phyloP scores from a whole-genome alignment of 2,329 filamentous ascomycete species.

The Clarireedia homoeocarpa region DNA sequence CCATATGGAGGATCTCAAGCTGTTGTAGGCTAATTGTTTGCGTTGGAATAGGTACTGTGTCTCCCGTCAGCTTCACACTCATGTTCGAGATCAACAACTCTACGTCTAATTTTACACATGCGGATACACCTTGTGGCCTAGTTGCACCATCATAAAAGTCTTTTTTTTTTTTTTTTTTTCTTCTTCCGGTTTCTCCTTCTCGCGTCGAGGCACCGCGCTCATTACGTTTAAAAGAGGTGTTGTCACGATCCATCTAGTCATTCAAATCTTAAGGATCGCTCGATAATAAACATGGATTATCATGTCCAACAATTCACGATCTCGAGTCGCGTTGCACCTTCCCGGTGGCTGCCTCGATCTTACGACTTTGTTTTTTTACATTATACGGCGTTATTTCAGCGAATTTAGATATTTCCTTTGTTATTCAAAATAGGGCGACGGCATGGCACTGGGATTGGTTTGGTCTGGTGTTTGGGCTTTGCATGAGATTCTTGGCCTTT shows the following conservation, averaged over 20 bases:
- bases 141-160: conserved; percentile 26
- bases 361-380: conserved; percentile 26
- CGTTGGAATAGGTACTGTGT: too few species aligned
- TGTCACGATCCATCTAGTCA: conserved; percentile 13
- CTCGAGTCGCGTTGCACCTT: conserved; percentile 31
- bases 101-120: conserved; percentile 5
- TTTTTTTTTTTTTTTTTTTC: conserved; percentile 11
- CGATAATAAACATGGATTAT: conserved; percentile 24
- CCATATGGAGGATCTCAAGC: conserved; percentile 40
- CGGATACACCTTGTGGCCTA: conserved; percentile 22
- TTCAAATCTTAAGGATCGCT: conserved; percentile 17
- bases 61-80: not conserved
- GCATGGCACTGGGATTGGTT: conserved; percentile 28
- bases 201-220: conserved; percentile 16
- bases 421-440: conserved; percentile 30
- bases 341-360: conserved; percentile 31
- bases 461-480: conserved; percentile 31
- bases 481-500: conserved; percentile 22
- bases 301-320: conserved; percentile 23
- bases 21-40: conserved; percentile 32
- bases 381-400: conserved; percentile 28
- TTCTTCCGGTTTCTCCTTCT: conserved; percentile 11
- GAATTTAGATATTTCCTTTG: conserved; percentile 27
- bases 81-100: not conserved
- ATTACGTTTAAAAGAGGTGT: conserved; percentile 25